Conservation (phyloP, 768 basidiomycete species). For the Pholiota conissans region DNA sequence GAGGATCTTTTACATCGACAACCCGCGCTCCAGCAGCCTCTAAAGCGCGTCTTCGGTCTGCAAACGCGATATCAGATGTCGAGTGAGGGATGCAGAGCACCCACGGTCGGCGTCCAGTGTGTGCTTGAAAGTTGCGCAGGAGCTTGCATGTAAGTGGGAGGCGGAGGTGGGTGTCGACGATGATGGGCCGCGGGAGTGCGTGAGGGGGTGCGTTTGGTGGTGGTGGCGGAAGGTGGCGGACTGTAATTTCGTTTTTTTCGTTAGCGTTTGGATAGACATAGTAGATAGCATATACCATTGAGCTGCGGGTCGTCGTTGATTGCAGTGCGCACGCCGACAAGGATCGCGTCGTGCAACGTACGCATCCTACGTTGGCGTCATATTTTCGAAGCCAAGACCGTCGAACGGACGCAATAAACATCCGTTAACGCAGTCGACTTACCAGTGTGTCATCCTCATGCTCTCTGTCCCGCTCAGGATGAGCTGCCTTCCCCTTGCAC, state of each 20-base stretch:
- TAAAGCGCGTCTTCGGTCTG: conserved; percentile 41
- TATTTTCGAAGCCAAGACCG: no score
- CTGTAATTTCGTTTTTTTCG: no score
- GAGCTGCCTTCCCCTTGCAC: conserved; percentile 69
- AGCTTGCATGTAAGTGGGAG: conserved; percentile 69
- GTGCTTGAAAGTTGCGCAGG: conserved; percentile 58
- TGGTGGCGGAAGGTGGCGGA: conserved; percentile 54
- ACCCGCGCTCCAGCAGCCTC: conserved; percentile 68
- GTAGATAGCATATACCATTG: conserved; percentile 60
- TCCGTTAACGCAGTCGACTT: conserved; percentile 18
- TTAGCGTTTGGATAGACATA: background rate
- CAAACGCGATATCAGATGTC: conserved; percentile 27
- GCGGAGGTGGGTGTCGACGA: conserved; percentile 78
- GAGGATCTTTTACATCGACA: conserved; percentile 38
- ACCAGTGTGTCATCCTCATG: conserved; percentile 96
- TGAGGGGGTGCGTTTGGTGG: conserved; percentile 29
- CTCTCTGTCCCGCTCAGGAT: conserved; percentile 83
- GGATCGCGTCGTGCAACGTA: conserved; percentile 88
- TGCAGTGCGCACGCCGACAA: conserved; percentile 89
- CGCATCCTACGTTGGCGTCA: conserved; percentile 63
- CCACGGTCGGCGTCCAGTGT: conserved; percentile 71
- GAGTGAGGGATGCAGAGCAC: conserved; percentile 48
- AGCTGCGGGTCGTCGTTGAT: conserved; percentile 92
- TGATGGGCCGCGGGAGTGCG: conserved; percentile 74
- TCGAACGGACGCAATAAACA: no score